Conservation (phyloP, 345 rosid species). For the Lumnitzera littorea region DNA sequence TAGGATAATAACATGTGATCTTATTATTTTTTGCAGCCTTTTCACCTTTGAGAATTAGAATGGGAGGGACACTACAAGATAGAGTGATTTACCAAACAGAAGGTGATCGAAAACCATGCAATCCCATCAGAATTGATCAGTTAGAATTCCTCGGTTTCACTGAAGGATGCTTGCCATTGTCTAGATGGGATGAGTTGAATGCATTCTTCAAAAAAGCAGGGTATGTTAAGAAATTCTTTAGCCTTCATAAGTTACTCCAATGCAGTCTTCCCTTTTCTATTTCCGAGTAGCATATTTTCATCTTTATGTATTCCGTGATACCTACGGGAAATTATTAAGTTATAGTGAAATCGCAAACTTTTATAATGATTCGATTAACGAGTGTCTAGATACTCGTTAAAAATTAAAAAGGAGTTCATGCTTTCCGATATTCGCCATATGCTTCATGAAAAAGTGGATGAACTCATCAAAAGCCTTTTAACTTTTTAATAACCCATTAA, state of each 20-base stretch:
- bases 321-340: not conserved
- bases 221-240: slow-evolving; percentile 14
- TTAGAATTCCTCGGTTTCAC: slow-evolving; percentile 55
- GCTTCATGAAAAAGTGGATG: too few relatives aligned
- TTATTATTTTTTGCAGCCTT: slow-evolving; percentile 39
- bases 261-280: too few relatives aligned
- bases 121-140: slow-evolving; percentile 26
- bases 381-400: too few relatives aligned
- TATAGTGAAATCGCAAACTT: too few relatives aligned
- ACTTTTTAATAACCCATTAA: too few relatives aligned
- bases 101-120: slow-evolving; percentile 30
- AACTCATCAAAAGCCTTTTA: too few relatives aligned
- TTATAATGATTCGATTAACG: too few relatives aligned
- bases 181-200: slow-evolving; percentile 62
- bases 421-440: too few relatives aligned
- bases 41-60: slow-evolving; percentile 62
- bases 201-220: slow-evolving; percentile 45
- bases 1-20: too few relatives aligned
- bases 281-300: not conserved
- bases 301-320: not conserved
- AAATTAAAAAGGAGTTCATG: too few relatives aligned
- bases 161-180: slow-evolving; percentile 57
- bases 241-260: too few relatives aligned
- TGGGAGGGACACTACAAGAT: slow-evolving; percentile 79
- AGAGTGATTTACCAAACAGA: slow-evolving; percentile 34